These are phyloP conservation scores for Monosporozyma solicola DNA, from an alignment of 805 yeast genomes.

Conservation along the genomic window DNA sequence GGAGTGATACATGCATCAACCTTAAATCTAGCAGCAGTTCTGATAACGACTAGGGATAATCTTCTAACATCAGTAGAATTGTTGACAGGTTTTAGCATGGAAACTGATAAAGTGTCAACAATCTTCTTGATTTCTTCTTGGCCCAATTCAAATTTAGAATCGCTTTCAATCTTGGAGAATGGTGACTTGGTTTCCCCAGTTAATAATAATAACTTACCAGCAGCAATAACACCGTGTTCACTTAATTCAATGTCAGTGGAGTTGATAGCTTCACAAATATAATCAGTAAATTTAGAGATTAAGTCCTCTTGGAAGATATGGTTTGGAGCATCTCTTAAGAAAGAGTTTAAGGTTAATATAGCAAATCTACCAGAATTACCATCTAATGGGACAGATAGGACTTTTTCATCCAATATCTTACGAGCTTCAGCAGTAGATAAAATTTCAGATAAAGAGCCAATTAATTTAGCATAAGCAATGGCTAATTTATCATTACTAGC, in stretches of 20 bases:
- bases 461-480: constrained; percentile 65
- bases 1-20: constrained; percentile 43
- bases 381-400: constrained; percentile 38
- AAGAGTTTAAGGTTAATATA: constrained; percentile 65
- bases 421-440: constrained; percentile 56
- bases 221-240: constrained; percentile 70
- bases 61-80: constrained; percentile 72
- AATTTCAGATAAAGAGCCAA: constrained; percentile 68
- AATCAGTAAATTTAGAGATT: constrained; percentile 40
- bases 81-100: constrained; percentile 45
- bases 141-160: constrained; percentile 33
- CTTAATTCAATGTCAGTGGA: constrained; percentile 41
- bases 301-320: constrained; percentile 50
- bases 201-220: constrained; percentile 67
- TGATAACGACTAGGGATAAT: constrained; percentile 59
- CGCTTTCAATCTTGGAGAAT: constrained; percentile 20
- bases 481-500: constrained; percentile 51
- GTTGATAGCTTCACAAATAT: constrained; percentile 39
- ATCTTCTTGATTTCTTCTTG: constrained; percentile 36
- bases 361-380: constrained; percentile 50
- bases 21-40: constrained; percentile 65
- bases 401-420: constrained; percentile 49
- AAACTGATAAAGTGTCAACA: constrained; percentile 41
- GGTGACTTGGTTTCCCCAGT: constrained; percentile 36
- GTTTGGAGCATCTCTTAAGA: constrained; percentile 66